Evolutionary conservation across 2,329 filamentous ascomycete genomes (phyloP).

Genomic region (Ceratocystis cacaofunesta): DNA sequence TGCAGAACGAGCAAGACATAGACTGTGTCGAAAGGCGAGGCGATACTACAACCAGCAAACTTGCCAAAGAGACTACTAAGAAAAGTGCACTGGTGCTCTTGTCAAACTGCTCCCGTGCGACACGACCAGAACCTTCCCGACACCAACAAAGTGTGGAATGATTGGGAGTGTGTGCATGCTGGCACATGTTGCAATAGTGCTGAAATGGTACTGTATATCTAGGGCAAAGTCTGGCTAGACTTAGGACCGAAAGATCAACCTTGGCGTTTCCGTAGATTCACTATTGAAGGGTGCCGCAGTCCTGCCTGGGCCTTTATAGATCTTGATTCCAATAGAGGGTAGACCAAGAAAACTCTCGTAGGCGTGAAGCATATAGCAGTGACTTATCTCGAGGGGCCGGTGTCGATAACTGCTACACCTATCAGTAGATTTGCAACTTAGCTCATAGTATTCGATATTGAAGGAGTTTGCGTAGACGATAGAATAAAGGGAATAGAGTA

Average conservation of each 20-base stretch:
- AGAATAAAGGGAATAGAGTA: no score
- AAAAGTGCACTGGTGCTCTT: slow-evolving; percentile 26
- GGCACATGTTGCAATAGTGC: slow-evolving; percentile 33
- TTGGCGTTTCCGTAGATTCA: slow-evolving; percentile 35
- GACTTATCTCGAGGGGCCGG: slow-evolving; percentile 30
- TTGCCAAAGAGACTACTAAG: slow-evolving; percentile 6
- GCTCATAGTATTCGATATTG: neutral
- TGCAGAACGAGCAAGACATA: slow-evolving; percentile 35
- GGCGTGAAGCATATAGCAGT: slow-evolving; percentile 28
- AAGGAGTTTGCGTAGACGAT: neutral
- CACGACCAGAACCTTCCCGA: slow-evolving; percentile 22
- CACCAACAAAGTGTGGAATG: slow-evolving; percentile 27
- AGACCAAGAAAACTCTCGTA: slow-evolving; percentile 26
- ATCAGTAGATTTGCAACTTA: slow-evolving; percentile 15
- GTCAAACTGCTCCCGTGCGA: slow-evolving; percentile 32
- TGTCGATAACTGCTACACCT: slow-evolving; percentile 30
- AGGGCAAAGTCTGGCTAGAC: neutral
- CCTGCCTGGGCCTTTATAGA: slow-evolving; percentile 31
- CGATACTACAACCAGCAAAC: slow-evolving; percentile 32
- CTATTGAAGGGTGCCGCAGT: slow-evolving; percentile 34
- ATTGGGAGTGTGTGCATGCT: slow-evolving; percentile 30
- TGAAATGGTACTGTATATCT: slow-evolving; percentile 16
- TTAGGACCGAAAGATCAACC: slow-evolving; percentile 19
- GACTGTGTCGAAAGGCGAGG: slow-evolving; percentile 36
- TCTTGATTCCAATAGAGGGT: slow-evolving; percentile 27